Base-by-base conservation (phyloP, 352 stramenopile species). In the Peronospora belbahrii region DNA sequence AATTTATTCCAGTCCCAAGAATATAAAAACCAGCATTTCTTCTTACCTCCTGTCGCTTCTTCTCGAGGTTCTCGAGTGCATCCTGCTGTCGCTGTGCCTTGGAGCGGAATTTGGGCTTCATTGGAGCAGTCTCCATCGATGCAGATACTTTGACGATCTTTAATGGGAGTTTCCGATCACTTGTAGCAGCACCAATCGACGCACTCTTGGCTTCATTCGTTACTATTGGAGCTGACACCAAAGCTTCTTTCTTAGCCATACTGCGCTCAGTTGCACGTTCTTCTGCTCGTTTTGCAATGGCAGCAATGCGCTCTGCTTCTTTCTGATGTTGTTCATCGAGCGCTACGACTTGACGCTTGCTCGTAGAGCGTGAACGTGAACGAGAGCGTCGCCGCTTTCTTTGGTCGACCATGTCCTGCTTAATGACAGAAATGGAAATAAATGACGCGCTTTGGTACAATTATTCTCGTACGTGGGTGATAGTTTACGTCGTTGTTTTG, bases 1-100 rank as follows among this genome's bases (percentile, higher is more conserved):
- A 42, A 35, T 38, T 41, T 9, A 33, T 27, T 8, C 4, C 23
- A 7, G 7, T 4, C 23, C 7, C 7, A 7, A 34, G 28, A n/a
- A 15, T 17, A 4, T 2, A 11, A 42, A 20, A 31, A 20, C 2
- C 3, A 32, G 14, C 4, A 5, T 10, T 4, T 42, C 13, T 10
- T 24, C 46, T 37, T 33, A 70, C 70, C 63, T 87, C 74, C 20
- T 56, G 32, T 2, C 79, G 79, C 60, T 92, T 86, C 48, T 76
- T 63, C 43, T 91, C 67, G 17, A 95, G 59, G 17, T 61, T 66
- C 56, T 70, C 71, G 13, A 93, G 62, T 14, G 81, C 83, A 3
- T 88, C 69, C 49, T 85, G 60, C 51, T 93, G 64, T 22, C 83
- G 65, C 66, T 95, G 77, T 19, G 69, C 79, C 40, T 91, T 95